Evolutionary conservation across 495 filamentous ascomycete species (phyloP), one percentile per base, ranked within the genome.

Genomic region (Aspergillus bertholletiae): DNA sequence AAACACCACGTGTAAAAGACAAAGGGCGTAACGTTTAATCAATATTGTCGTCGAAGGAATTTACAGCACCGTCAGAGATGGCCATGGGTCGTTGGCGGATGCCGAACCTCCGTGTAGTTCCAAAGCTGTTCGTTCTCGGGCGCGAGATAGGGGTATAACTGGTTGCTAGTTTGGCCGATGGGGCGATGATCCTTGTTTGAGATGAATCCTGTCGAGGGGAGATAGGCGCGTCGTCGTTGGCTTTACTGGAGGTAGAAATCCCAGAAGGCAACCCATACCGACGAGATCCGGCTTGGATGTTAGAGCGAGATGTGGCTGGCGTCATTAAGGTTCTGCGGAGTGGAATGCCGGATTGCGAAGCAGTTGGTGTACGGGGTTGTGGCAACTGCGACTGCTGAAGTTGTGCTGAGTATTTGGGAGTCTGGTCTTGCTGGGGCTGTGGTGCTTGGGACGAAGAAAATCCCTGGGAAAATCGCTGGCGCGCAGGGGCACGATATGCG

Each of bases 261-360:
- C 55, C 60, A n/a, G 72, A 47, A 18, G 68, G 58, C 15, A 72
- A 45, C 2, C 71, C 74, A 47, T 79, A 80, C n/a, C 76, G 68
- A 21, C 76, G 72, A n/a, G 67, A 74, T 22, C 75, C 76, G 15
- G 70, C 73, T 52, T 77, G 75, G 51, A 77, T 72, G 46, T 67
- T 74, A 30, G 70, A 64, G 49, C 72, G 68, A 9, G 76, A 65
- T 17, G 75, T 72, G 18, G 69, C 61, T n/a, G 78, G 75, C 9
- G 72, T 65, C 58, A 74, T 69, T 30, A 77, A 71, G 60, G 66
- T 75, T 45, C 76, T 68, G 28, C 76, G 74, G 18, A 70, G 64
- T 7, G 74, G 72, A 22, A 80, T 66, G 6, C 62, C 65, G 12
- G 75, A 70, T 41, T 73, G 73, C 13, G 72, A 65, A 41, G 66